These are phyloP conservation scores for Polygonum aviculare DNA, from an alignment of 148 eudicot genomes.

Conservation along the genomic window DNA sequence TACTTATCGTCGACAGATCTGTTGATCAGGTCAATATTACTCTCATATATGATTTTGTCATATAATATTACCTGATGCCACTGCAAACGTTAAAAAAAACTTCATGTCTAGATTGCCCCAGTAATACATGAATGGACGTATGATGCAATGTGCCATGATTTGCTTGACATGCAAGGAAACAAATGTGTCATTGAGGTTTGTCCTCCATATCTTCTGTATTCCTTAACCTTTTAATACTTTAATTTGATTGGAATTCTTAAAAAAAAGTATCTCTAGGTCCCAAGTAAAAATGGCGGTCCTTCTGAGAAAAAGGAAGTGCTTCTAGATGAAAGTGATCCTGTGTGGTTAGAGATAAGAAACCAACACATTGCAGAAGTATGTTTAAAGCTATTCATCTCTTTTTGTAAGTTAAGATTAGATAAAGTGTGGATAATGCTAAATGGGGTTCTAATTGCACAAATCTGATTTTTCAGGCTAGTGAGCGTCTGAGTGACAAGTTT, in stretches of 20 bases:
- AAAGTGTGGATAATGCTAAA: not conserved
- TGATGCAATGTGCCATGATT: conserved; percentile 98
- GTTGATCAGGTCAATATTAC: conserved; percentile 59
- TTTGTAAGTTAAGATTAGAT: not conserved
- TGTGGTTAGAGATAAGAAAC: conserved; percentile 93
- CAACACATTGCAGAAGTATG: conserved; percentile 89
- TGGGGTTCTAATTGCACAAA: conserved; percentile 1
- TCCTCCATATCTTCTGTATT: conserved; percentile 6
- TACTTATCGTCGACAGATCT: conserved; percentile 90
- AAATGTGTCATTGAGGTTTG: conserved; percentile 79
- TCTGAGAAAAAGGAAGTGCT: conserved; percentile 80
- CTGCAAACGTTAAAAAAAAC: not conserved
- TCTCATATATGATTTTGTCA: not conserved
- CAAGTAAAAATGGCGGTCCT: conserved; percentile 66
- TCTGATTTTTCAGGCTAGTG: conserved; percentile 75
- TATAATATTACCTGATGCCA: not conserved
- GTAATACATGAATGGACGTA: conserved; percentile 99
- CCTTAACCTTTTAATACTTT: conserved; percentile 6
- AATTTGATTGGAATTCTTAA: conserved; percentile 5
- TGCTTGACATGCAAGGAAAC: conserved; percentile 87
- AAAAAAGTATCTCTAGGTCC: conserved; percentile 31
- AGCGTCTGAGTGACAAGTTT: conserved; percentile 77
- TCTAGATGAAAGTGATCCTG: conserved; percentile 85
- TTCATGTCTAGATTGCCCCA: conserved; percentile 71
- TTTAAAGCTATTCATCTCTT: conserved; percentile 9